Base-by-base conservation (phyloP, 352 stramenopile species). In the Phytophthora fragariae region DNA sequence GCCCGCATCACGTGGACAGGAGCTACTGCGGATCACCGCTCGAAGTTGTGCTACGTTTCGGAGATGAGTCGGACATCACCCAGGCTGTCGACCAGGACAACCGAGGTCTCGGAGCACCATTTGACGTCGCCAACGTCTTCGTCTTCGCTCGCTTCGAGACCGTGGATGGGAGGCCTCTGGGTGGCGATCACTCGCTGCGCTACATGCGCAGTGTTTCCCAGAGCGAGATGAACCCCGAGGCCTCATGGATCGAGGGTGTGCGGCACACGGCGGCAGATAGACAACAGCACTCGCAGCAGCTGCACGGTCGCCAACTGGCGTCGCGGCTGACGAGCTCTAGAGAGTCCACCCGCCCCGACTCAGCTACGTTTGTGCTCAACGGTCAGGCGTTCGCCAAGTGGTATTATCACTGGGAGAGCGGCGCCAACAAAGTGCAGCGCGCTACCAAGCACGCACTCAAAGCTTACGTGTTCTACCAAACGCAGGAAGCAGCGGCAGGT, bases 331-430 rank as follows among this genome's bases (percentile, higher is more conserved):
- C 58, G 24, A 61, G 19, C 27, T 65, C 57, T 57, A 17, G 31
- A 5, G 35, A 47, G 12, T 31, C 17, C 2, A 35, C 27, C 5
- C 39, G n/a, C 5, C 29, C 52, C 6, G 33, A 73, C 2, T 57
- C 65, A 21, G 65, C 59, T 15, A 79, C 68, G 5, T 75, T 73
- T 12, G 33, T 86, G 31, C 83, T 86, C 53, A 75, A 90, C 56
- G 81, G 84, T 60, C 85, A 91, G 35, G 37, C 74, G 2, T 75
- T 73, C 11, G 73, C 80, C 31, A 81, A 84, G 15, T 92, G 84
- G 84, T 92, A 89, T 67, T 92, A 92, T 55, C 74, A 88, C 33
- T 92, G 84, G 84, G 82, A 83, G 39, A 89, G 80, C 37, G 84
- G 74, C 0, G 81, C 82, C n/a, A 92, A 80, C 33, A 90, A 89